phyloP scores from a whole-genome alignment of 352 stramenopile genomes.

The Pythium pyrilobum region DNA sequence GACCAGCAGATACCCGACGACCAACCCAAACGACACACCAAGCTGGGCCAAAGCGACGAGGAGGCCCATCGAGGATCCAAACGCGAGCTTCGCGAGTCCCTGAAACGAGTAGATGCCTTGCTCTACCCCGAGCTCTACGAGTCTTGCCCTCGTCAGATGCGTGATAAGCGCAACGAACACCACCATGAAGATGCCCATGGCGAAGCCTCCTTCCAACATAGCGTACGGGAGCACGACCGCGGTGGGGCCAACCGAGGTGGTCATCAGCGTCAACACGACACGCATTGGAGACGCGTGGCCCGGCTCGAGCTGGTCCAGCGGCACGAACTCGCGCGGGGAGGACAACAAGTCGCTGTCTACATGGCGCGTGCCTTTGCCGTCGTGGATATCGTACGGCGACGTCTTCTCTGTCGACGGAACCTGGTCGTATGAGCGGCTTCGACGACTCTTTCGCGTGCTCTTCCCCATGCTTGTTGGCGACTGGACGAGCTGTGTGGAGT shows the following conservation, averaged over 20 bases:
- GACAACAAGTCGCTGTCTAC: conserved; percentile 42
- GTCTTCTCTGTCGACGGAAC: conserved; percentile 16
- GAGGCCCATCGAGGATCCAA: conserved; percentile 27
- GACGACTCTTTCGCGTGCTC: conserved; percentile 30
- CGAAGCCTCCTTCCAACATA: conserved; percentile 39
- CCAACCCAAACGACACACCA: conserved; percentile 28
- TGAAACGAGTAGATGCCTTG: conserved; percentile 54
- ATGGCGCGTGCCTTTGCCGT: conserved; percentile 21
- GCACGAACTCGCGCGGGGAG: conserved; percentile 35
- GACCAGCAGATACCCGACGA: conserved; percentile 35
- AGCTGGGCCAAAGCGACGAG: conserved; percentile 30
- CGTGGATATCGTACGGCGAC: conserved; percentile 34
- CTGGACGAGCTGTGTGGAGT: background rate
- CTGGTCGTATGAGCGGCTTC: conserved; percentile 29
- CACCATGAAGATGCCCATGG: conserved; percentile 32
- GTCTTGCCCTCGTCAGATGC: conserved; percentile 21
- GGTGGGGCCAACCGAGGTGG: conserved; percentile 29
- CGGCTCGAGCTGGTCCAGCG: conserved; percentile 33
- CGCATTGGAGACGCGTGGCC: conserved; percentile 27
- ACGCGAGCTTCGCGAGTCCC: conserved; percentile 38
- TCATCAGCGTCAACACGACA: conserved; percentile 30
- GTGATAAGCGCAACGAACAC: conserved; percentile 29
- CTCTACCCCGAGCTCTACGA: conserved; percentile 40
- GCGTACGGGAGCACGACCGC: conserved; percentile 34
- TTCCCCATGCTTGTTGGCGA: conserved; percentile 24